phyloP scores from a whole-genome alignment of 148 eudicot species.

The Rhododendron mucronatum region DNA sequence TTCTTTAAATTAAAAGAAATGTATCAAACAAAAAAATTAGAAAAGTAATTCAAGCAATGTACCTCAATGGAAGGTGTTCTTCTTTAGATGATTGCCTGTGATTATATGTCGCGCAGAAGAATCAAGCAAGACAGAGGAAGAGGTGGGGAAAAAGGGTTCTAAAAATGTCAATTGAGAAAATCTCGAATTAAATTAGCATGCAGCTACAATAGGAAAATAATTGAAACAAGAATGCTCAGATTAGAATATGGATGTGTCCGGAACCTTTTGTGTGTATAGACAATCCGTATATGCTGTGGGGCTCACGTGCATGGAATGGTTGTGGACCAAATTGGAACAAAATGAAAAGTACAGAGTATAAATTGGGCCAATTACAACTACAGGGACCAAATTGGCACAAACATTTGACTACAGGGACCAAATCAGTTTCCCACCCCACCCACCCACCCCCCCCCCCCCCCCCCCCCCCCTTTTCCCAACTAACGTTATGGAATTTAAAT shows the following conservation, averaged over 20 bases:
- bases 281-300: too few species aligned
- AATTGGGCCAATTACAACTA: too few species aligned
- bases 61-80: neutral
- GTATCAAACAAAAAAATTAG: neutral
- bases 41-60: neutral
- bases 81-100: neutral
- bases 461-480: neutral
- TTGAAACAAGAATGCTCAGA: neutral
- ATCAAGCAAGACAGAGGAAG: neutral
- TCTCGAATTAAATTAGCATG: neutral
- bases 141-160: neutral
- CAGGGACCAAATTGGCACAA: too few species aligned
- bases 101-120: neutral
- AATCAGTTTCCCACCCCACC: too few species aligned
- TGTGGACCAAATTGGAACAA: too few species aligned
- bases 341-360: too few species aligned
- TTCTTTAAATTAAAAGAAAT: neutral
- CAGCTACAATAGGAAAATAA: neutral
- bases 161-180: neutral
- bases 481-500: neutral
- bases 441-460: too few species aligned
- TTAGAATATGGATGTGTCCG: neutral
- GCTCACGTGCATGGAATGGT: too few species aligned
- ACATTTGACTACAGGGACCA: too few species aligned
- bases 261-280: neutral